Conservation (phyloP, 1,284 basidiomycete genomes). For the Sphaerobolus stellatus region DNA sequence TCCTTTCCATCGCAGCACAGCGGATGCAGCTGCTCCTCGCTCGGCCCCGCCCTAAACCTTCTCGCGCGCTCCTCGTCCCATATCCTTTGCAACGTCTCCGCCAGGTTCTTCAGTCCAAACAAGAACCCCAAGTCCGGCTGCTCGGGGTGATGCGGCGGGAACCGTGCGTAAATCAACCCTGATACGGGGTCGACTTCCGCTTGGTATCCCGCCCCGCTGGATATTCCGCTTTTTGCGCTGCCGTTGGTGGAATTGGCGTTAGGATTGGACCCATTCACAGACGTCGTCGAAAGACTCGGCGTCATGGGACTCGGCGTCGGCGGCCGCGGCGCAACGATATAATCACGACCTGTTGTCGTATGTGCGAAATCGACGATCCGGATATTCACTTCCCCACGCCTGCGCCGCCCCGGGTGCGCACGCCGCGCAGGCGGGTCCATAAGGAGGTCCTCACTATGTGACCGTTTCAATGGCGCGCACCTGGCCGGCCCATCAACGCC, state of each 20-base stretch:
- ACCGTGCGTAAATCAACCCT: constrained; percentile 80
- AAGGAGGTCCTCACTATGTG: constrained; percentile 74
- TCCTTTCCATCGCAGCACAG: constrained; percentile 69
- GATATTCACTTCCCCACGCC: constrained; percentile 91
- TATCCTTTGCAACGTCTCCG: constrained; percentile 71
- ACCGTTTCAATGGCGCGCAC: constrained; percentile 53
- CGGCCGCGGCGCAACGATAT: constrained; percentile 57
- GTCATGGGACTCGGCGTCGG: neutral
- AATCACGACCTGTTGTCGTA: constrained; percentile 94
- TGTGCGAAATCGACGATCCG: constrained; percentile 99
- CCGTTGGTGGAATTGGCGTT: neutral
- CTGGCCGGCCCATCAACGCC: too few relatives aligned
- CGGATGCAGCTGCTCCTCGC: constrained; percentile 66
- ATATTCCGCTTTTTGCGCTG: constrained; percentile 40
- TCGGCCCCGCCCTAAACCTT: constrained; percentile 55
- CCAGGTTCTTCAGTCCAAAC: constrained; percentile 84
- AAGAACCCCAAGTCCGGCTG: constrained; percentile 94
- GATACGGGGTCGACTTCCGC: constrained; percentile 76
- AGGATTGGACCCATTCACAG: neutral
- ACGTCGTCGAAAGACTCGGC: neutral
- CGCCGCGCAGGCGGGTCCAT: constrained; percentile 58
- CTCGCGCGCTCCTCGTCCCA: constrained; percentile 81
- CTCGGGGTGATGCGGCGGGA: constrained; percentile 88
- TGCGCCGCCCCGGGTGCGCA: constrained; percentile 45
- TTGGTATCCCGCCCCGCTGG: constrained; percentile 75